Base-by-base conservation (phyloP, 1,284 basidiomycete genomes). In the Stygiomarasmius scandens region DNA sequence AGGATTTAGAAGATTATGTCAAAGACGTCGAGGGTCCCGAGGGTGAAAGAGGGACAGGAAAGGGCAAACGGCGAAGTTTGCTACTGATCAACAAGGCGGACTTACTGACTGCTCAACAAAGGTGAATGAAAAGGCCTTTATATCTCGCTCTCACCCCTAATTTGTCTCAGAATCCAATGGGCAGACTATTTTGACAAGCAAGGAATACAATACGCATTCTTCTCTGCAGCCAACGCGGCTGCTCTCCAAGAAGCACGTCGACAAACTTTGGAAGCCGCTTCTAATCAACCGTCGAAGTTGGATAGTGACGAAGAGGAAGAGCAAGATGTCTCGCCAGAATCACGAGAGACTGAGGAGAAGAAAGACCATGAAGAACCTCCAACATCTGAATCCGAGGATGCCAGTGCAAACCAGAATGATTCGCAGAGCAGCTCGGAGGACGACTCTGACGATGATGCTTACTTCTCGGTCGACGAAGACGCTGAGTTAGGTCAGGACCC, bases 51-150 rank as follows among this genome's bases (percentile, higher is more conserved):
- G 90, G 88, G 4, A 90, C 89, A 0, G 92, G 91, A 0, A 85
- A 80, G 64, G 89, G 89, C 10, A 81, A 81, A 68, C 80, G 96
- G 66, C 85, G 80, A 68, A 92, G 83, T 66, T 74, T 99, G 65
- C 74, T 99, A 43, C 81, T 99, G 55, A 93, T 99, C 72, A 99
- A 99, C 75, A 99, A 99, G 75, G 87, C 96, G 2, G 97, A 99
- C 77, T 75, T 99, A 51, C 76, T 99, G 61, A 97, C 94, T 14
- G 79, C 84, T 6, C 82, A 88, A 58, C 97, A 99, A 77, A 85
- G 96, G 90, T 91, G 64, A 60, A 79, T 65, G 32, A 44, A 16
- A 23, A 24, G n/a, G 45, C 6, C 45, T 41, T 49, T 34, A 59
- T 25, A 38, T 23, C 29, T 48, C 69, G 55, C 63, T 64, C 38